A percentile compares a stretch with the other conserved stretches of the same genome.
These are phyloP conservation scores for Paulownia fortunei DNA, from an alignment of 257 asterid genomes.

Conservation along the genomic window DNA sequence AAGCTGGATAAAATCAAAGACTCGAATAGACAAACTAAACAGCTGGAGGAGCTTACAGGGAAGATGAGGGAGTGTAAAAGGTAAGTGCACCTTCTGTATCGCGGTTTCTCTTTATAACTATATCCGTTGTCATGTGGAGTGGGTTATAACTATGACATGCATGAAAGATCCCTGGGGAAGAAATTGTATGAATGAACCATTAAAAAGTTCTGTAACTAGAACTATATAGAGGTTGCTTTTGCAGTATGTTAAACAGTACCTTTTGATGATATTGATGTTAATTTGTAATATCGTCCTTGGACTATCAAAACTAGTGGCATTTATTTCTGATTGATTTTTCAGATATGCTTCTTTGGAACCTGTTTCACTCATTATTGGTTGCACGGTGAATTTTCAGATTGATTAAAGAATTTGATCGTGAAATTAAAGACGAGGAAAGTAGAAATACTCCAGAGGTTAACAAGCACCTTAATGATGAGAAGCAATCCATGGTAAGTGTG, in stretches of 20 bases:
- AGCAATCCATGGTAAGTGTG: constrained; percentile 82
- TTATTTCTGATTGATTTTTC: constrained; percentile 18
- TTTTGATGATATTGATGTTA: constrained; percentile 11
- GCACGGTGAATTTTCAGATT: constrained; percentile 50
- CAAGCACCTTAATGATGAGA: constrained; percentile 94
- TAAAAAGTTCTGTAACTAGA: constrained; percentile 5
- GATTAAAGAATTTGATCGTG: constrained; percentile 95
- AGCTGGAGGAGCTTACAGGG: constrained; percentile 90
- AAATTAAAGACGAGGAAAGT: constrained; percentile 92
- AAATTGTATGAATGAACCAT: neutral
- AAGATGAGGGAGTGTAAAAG: constrained; percentile 98
- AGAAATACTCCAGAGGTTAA: constrained; percentile 74
- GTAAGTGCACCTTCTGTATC: constrained; percentile 37
- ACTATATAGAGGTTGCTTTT: constrained; percentile 13
- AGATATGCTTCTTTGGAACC: constrained; percentile 22
- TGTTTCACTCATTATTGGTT: constrained; percentile 12
- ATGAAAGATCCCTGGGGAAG: neutral
- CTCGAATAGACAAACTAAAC: constrained; percentile 88
- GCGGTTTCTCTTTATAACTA: constrained; percentile 12
- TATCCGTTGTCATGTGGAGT: neutral
- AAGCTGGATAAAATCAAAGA: constrained; percentile 94
- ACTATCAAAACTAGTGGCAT: constrained; percentile 16
- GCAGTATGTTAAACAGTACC: constrained; percentile 22
- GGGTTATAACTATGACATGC: constrained; percentile 8
- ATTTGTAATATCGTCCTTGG: constrained; percentile 14